phyloP scores from a whole-genome alignment of 73 alveolate species.

The Paramecium pentaurelia region DNA sequence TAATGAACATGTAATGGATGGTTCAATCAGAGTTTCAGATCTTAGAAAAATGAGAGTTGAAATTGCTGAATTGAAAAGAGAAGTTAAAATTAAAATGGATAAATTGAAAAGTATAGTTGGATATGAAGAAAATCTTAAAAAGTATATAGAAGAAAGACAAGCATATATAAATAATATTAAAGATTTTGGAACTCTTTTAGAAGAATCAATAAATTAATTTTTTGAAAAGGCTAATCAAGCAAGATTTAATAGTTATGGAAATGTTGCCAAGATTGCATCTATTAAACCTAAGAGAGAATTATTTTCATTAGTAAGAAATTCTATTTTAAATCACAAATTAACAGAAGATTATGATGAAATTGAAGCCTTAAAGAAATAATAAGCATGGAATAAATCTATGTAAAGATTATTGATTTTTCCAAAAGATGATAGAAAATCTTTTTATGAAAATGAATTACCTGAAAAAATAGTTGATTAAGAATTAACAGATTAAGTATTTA shows the following conservation, averaged over 20 bases:
- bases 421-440: background rate
- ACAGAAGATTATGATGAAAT: background rate
- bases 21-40: background rate
- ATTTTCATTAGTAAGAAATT: background rate
- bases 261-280: background rate
- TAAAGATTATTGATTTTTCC: background rate
- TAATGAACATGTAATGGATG: background rate
- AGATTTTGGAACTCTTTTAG: background rate
- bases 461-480: background rate
- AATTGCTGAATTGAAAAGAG: background rate
- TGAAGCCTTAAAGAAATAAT: background rate
- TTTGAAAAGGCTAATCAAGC: background rate
- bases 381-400: background rate
- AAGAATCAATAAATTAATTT: background rate
- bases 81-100: background rate
- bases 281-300: background rate
- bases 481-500: background rate
- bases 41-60: background rate
- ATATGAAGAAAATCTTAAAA: background rate
- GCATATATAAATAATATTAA: background rate
- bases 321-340: background rate
- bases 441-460: background rate
- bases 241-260: background rate
- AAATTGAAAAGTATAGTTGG: background rate
- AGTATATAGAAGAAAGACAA: background rate